Conservation (phyloP, 1,284 basidiomycete species). For the Apiotrichum montevideense region DNA sequence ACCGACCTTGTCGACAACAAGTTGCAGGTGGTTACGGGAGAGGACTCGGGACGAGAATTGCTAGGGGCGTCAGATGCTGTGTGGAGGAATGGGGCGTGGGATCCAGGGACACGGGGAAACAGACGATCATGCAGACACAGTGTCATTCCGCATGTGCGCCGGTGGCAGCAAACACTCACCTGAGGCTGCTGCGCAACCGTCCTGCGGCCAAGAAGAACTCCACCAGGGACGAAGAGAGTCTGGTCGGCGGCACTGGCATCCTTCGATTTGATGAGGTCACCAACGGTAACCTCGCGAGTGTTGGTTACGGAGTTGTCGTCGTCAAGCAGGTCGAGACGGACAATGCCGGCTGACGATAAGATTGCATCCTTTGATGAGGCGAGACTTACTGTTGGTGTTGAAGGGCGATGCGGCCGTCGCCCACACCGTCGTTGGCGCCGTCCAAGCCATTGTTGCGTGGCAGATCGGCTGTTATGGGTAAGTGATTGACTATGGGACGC, state of each 20-base stretch:
- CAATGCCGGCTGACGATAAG: background rate
- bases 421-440: background rate
- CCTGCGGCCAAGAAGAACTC: constrained; percentile 7
- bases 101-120: background rate
- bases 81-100: too few relatives aligned
- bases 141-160: background rate
- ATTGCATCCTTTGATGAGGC: too few relatives aligned
- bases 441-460: background rate
- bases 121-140: too few relatives aligned
- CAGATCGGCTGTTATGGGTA: too few relatives aligned
- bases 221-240: constrained; percentile 2
- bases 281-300: background rate
- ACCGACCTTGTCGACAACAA: constrained; percentile 21
- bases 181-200: background rate
- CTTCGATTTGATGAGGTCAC: constrained; percentile 1
- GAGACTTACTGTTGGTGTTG: too few relatives aligned
- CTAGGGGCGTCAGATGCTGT: too few relatives aligned
- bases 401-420: too few relatives aligned
- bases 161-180: constrained; percentile 1
- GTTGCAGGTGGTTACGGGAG: constrained; percentile 28
- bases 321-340: background rate
- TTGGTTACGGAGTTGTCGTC: background rate
- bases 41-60: constrained; percentile 23
- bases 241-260: too few relatives aligned
- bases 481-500: too few relatives aligned